Evolutionary conservation across 495 filamentous ascomycete genomes (phyloP), one percentile per base, ranked within the genome.

Genomic region (Annulohypoxylon bovei): DNA sequence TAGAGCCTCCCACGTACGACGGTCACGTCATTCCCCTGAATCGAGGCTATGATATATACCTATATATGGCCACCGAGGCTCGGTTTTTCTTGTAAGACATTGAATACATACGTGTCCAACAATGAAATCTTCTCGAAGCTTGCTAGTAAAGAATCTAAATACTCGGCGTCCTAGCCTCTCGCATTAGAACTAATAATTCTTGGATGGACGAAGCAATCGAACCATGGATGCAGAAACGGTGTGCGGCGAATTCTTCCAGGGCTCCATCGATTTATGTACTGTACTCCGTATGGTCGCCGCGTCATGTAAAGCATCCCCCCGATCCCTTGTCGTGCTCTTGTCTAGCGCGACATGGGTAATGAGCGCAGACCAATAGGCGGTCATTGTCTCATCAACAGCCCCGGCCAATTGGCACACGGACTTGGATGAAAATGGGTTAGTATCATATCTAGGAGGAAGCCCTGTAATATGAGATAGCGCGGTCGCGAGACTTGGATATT

Each of bases 271-370:
- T 20, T 53, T 59, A 52, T 59, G 56, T 44, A 53, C 40, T 55
- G 64, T 72, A 63, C 67, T 49, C 60, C 64, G 60, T 72, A 64
- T 30, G 49, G 40, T 46, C 44, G 70, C 65, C 70, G 70, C 70
- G 70, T 72, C 70, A 72, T 72, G 65, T 72, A 40, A 68, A 72
- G 70, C 60, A 62, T 57, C 54, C 49, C 49, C 47, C 70, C 60
- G 60, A 64, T 67, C 53, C 73, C 72, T 66, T 69, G 64, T 73
- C 47, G 61, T 73, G 66, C 79, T 72, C 77, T 72, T 78, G 78
- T 76, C 66, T 80, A 81, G 80, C 80, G 80, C 68, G 76, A 67
- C 64, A 54, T 67, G 47, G 65, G 1, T 25, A 65, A 67, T 65
- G 72, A 64, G 78, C 78, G 80, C 79, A 80, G 67, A 73, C 63